phyloP scores from a whole-genome alignment of 805 yeast genomes.

The Lipomyces orientalis region DNA sequence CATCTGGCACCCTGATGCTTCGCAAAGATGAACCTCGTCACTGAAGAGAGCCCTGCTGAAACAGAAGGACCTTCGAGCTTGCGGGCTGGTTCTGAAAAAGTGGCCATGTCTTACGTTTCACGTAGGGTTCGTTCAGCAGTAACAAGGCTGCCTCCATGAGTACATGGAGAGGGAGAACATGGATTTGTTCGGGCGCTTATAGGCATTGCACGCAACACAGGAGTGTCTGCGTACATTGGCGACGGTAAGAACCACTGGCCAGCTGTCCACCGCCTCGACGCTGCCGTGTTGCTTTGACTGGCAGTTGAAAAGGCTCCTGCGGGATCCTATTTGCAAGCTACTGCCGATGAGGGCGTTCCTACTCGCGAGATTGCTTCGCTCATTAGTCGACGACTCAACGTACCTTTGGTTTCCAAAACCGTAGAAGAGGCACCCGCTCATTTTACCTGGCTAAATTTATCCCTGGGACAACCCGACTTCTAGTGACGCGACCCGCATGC shows the following conservation, averaged over 20 bases:
- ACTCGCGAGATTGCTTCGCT: conserved; percentile 43
- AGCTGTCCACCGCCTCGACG: conserved; percentile 46
- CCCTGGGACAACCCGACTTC: conserved; percentile 20
- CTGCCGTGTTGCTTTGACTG: conserved; percentile 44
- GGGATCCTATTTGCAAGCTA: conserved; percentile 42
- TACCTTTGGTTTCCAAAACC: conserved; percentile 13
- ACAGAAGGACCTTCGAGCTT: neutral
- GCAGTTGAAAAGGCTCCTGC: conserved; percentile 43
- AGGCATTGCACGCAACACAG: conserved; percentile 32
- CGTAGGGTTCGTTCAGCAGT: conserved; percentile 43
- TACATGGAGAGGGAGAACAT: conserved; percentile 46
- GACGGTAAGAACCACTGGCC: conserved; percentile 48
- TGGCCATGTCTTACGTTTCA: conserved; percentile 32
- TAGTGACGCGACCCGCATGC: conserved; percentile 10
- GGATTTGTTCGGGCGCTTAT: conserved; percentile 42
- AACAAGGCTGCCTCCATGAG: conserved; percentile 47
- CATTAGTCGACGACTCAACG: conserved; percentile 37
- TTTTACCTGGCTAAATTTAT: conserved; percentile 8
- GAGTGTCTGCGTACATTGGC: conserved; percentile 48
- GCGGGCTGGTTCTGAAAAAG: neutral
- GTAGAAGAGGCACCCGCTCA: conserved; percentile 14
- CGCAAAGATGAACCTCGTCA: conserved; percentile 23
- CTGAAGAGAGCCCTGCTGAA: conserved; percentile 28
- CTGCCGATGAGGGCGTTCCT: conserved; percentile 41
- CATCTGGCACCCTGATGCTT: conserved; percentile 41